Base-by-base conservation (phyloP, 805 yeast species). In the Nakazawaea wyomingensis region DNA sequence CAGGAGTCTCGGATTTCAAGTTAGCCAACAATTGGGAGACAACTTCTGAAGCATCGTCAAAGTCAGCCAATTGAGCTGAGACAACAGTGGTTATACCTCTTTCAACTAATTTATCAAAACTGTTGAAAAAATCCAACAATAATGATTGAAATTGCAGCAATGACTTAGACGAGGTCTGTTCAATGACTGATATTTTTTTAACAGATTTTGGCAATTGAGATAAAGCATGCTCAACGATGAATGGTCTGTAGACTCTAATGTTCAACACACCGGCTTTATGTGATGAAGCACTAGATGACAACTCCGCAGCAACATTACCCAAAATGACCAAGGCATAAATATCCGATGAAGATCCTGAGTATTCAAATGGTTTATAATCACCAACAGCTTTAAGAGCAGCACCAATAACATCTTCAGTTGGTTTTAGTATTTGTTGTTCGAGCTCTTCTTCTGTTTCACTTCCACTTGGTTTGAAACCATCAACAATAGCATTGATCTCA, bases 161-260 rank as follows among this genome's bases (percentile, higher is more conserved):
- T 41, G 41, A 60, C 44, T 37, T 44, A 38, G 39, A 45, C 38
- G 72, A 62, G 33, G 83, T 69, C 64, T 89, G 95, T 55, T 85
- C 85, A 19, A 85, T 68, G 14, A 84, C 73, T 10, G 79, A 75
- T 40, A 90, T 65, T 21, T 72, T 70, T 47, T 69, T 68, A 42
- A 78, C 76, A 7, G 78, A 60, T 2, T 69, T 48, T 21, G 91
- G 90, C 33, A 85, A 59, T 2, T 65, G 54, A 1, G 64, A 50
- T 39, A 77, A 64, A 22, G 87, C 65, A 13, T 67, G 59, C n/a
- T 66, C 58, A 39, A 80, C 67, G 46, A 72, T 64, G 67, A 89
- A 85, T 3, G 96, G 96, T 54, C 87, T 76, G 66, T 83, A 84
- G 26, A 76, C 75, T 32, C 82, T 76, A 36, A 86, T 68, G 7